Evolutionary conservation across 2,329 filamentous ascomycete genomes (phyloP).

Genomic region (Fusarium transvaalense): DNA sequence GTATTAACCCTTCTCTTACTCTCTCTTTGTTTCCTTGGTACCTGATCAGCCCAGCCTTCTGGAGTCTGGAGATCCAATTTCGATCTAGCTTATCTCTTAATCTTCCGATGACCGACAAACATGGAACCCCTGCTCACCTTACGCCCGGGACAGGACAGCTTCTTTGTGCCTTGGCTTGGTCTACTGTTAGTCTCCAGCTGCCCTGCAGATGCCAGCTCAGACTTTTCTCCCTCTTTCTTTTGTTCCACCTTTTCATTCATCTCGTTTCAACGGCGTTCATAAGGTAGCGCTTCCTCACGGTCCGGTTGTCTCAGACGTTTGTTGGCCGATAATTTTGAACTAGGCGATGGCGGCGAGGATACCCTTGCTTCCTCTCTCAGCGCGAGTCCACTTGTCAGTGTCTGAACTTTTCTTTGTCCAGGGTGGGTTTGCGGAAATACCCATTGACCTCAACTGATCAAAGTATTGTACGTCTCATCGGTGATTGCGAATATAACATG

Average conservation of each 20-base stretch:
- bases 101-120: slow-evolving; percentile 12
- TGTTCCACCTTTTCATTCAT: slow-evolving; percentile 24
- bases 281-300: slow-evolving; percentile 21
- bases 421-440: neutral
- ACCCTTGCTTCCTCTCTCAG: slow-evolving; percentile 12
- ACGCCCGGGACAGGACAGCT: neutral
- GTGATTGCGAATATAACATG: neutral
- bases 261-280: neutral
- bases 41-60: slow-evolving; percentile 28
- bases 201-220: slow-evolving; percentile 32
- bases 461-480: neutral
- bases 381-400: slow-evolving; percentile 1
- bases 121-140: slow-evolving; percentile 13
- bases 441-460: neutral
- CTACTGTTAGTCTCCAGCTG: slow-evolving; percentile 15
- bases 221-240: neutral
- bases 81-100: neutral
- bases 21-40: slow-evolving; percentile 12
- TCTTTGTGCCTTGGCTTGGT: slow-evolving; percentile 34
- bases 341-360: slow-evolving; percentile 9
- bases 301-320: slow-evolving; percentile 9
- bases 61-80: slow-evolving; percentile 20
- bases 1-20: slow-evolving; percentile 20
- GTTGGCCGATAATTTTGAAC: neutral
- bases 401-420: slow-evolving; percentile 3